Base-by-base conservation (phyloP, 805 yeast genomes). In the Metschnikowia continentalis region DNA sequence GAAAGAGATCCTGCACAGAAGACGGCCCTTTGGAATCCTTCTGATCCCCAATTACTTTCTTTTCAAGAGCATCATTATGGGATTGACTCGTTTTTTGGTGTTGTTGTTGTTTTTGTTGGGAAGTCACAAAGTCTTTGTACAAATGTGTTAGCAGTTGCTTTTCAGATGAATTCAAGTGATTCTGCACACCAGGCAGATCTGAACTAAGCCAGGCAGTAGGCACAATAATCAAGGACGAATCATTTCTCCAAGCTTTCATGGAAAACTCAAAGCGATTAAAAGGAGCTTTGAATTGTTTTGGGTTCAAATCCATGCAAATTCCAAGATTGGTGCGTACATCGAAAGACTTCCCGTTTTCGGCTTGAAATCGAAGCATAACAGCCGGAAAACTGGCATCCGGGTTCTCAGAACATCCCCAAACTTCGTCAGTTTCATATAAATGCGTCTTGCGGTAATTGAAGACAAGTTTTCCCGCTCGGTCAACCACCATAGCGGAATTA, bases 291-390 rank as follows among this genome's bases (percentile, higher is more conserved):
- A 91, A 91, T 63, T 87, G 76, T 65, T 88, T 86, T 0, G 97
- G 96, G 64, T 88, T 90, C 54, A 91, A 66, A 68, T 91, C 98
- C 97, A 91, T 91, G 64, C 98, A 91, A 5, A 91, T 90, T 0
- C 97, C 98, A 49, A 91, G 74, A 33, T 83, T 76, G 1, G 86
- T 70, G 1, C 55, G 54, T 10, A 67, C 53, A 22, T 37, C 35
- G 8, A 40, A 6, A 7, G 19, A 30, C 1, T 35, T 20, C 10
- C 36, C 38, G 17, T 30, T 38, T 2, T 44, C 44, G 17, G 61
- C 62, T 19, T 63, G 61, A 19, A 79, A 64, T 4, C 59, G 58
- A 39, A 85, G 58, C 4, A 72, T 72, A 45, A 86, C 78, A 1
- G 77, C 64, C 23, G 71, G 66, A 60, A 90, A 90, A 0, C 81